A percentile compares a stretch with the other conserved stretches of the same genome.
Conservation (phyloP, 495 filamentous ascomycete species). For the Penicillium paxilli region DNA sequence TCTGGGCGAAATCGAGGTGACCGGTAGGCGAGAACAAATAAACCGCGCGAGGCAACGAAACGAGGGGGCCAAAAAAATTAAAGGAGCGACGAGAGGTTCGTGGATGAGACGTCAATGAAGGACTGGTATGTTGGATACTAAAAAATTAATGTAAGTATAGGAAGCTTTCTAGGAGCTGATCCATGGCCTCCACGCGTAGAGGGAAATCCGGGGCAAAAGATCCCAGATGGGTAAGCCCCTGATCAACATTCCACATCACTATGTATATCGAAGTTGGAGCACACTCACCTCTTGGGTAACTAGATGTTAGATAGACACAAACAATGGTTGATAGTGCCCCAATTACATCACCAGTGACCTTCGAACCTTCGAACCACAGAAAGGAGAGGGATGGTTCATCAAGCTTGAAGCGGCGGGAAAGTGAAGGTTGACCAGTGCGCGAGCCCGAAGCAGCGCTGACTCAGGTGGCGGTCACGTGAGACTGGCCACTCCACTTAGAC, state of each 20-base stretch:
- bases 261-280: neutral
- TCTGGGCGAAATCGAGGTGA: neutral
- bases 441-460: slow-evolving; percentile 23
- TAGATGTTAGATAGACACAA: slow-evolving; percentile 1
- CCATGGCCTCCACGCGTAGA: slow-evolving; percentile 12
- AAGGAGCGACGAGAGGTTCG: slow-evolving; percentile 17
- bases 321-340: slow-evolving; percentile 7
- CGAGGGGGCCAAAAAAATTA: slow-evolving; percentile 2
- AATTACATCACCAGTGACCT: slow-evolving; percentile 22
- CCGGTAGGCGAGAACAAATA: neutral
- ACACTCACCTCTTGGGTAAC: slow-evolving; percentile 11
- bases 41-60: neutral
- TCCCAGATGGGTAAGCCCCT: slow-evolving; percentile 13
- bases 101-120: slow-evolving; percentile 3
- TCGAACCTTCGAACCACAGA: slow-evolving; percentile 7
- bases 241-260: slow-evolving; percentile 16
- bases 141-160: slow-evolving; percentile 8
- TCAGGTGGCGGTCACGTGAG: slow-evolving; percentile 36
- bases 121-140: slow-evolving; percentile 4
- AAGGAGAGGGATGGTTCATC: slow-evolving; percentile 1
- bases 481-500: slow-evolving; percentile 38
- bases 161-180: neutral
- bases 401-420: neutral
- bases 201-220: slow-evolving; percentile 15
- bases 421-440: neutral